Evolutionary conservation across 2,329 filamentous ascomycete genomes (phyloP), one percentile per base, ranked within the genome.

Genomic region (Hypoxylon sp.): DNA sequence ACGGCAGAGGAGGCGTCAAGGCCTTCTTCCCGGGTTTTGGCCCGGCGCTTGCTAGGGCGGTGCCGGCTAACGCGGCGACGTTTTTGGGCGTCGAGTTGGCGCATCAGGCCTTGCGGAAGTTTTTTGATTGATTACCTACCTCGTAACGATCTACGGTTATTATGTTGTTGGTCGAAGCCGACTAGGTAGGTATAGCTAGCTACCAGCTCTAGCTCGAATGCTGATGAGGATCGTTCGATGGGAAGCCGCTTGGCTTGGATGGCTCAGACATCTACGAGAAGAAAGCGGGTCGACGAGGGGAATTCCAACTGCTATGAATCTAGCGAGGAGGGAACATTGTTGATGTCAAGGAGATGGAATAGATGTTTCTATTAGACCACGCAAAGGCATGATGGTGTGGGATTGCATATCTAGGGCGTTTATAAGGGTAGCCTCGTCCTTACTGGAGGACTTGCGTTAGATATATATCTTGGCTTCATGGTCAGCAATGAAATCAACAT

Each of bases 1-100:
- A 96, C 69, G 85, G 78, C 25, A 86, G 78, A 65, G 92, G 93
- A 21, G 94, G 94, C 3, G 71, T 89, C 67, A 91, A 87, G 75
- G 92, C 94, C 2, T 99, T 99, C 78, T 99, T 99, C 83, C 94
- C 94, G 4, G 94, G 94, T 16, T 91, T 99, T 63, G 93, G 90
- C 0, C 94, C 94, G 2, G 94, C 94, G 2, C 81, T 99, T 69
- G 89, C 91, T 7, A 86, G 94, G 73, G 94, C 94, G 3, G 91
- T 97, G 31, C 94, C 94, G 5, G 94, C 94, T 7, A 99, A 99
- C 69, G 94, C 94, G 2, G 94, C 94, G 21, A 97, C 94, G 2
- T 99, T 99, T 66, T 74, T 92, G 66, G 89, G 90, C 7, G 89
- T 94, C 5, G 90, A 94, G 76, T 72, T 93, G 70, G 90, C 90